A percentile compares a stretch with the other conserved stretches of the same genome.
Evolutionary conservation across 768 basidiomycete species (phyloP).

Genomic region (Zangia roseola): DNA sequence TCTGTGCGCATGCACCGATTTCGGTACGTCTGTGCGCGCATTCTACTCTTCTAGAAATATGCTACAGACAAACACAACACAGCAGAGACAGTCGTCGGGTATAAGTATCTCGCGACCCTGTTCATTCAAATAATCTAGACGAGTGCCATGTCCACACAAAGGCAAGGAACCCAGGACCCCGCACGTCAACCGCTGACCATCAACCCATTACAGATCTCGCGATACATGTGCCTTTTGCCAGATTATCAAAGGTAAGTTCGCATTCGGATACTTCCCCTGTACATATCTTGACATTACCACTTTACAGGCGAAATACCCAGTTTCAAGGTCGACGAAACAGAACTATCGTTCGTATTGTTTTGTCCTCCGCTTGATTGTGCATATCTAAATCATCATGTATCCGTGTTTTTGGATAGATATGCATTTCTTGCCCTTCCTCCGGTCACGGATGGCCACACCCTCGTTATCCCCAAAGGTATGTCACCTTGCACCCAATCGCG

Average conservation of each 20-base stretch:
- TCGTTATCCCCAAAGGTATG: slow-evolving; percentile 90
- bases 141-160: slow-evolving; percentile 5
- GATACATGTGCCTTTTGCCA: slow-evolving; percentile 86
- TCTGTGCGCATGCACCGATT: no score
- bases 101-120: no score
- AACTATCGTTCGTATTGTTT: slow-evolving; percentile 52
- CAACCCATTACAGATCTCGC: slow-evolving; percentile 40
- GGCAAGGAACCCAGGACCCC: slow-evolving; percentile 2
- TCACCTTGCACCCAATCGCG: neutral
- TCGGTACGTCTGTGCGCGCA: no score
- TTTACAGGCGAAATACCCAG: slow-evolving; percentile 81
- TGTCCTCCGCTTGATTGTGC: no score
- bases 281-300: neutral
- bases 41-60: no score
- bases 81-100: no score
- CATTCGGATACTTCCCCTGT: neutral
- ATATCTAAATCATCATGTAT: neutral
- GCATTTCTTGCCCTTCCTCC: slow-evolving; percentile 93
- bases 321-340: slow-evolving; percentile 77
- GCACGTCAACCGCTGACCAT: neutral
- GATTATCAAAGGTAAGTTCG: slow-evolving; percentile 73
- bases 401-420: slow-evolving; percentile 41
- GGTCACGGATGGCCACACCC: slow-evolving; percentile 79
- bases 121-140: neutral
- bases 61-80: no score